Conservation (phyloP, 2,329 filamentous ascomycete species). For the Colletotrichum cordylinicola region DNA sequence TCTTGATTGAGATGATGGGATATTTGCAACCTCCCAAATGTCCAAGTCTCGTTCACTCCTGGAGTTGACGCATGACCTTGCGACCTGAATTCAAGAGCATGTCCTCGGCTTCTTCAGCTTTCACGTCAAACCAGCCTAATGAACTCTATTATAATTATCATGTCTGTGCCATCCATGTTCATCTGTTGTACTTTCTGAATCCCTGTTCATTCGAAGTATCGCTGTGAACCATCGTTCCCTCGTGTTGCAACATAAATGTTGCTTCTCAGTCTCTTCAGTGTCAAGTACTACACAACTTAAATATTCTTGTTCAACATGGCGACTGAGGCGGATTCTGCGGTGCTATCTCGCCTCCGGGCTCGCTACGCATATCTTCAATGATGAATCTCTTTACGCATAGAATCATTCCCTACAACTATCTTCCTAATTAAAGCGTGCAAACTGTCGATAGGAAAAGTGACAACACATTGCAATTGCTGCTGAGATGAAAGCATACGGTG, state of each 20-base stretch:
- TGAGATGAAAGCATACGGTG: neutral
- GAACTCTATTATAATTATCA: neutral
- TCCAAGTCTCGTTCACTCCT: neutral
- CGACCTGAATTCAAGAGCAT: neutral
- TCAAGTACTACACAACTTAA: neutral
- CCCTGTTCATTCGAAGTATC: neutral
- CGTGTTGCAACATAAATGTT: too few relatives aligned
- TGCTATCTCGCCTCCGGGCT: neutral
- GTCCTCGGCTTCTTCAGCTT: neutral
- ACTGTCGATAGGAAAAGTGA: accelerated
- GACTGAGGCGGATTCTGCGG: neutral
- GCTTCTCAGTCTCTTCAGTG: neutral
- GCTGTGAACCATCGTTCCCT: neutral
- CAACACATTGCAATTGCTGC: neutral
- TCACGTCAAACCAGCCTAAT: neutral
- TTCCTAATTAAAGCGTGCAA: accelerated
- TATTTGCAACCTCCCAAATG: neutral
- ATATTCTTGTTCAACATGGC: neutral
- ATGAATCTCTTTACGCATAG: too few relatives aligned
- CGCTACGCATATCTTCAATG: neutral
- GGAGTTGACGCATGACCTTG: neutral
- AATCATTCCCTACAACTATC: neutral
- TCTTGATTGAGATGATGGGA: neutral
- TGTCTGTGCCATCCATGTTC: neutral
- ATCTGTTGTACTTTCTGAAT: neutral